These are phyloP conservation scores for Yarrowia keelungensis DNA, from an alignment of 805 yeast species.

Conservation along the genomic window DNA sequence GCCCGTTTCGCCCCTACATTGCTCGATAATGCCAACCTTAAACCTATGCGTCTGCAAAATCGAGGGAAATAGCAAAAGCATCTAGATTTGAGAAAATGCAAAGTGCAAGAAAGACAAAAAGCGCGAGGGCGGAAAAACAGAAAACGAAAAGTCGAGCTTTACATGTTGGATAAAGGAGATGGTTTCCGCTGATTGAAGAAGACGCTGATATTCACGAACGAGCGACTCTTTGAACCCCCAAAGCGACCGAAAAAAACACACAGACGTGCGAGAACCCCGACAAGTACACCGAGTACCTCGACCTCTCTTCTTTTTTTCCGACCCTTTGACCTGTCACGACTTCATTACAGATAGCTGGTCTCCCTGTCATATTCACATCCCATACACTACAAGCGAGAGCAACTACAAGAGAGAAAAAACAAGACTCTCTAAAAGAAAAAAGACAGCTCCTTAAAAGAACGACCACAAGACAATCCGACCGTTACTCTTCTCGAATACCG, in stretches of 20 bases:
- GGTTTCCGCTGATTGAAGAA: conserved; percentile 5
- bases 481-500: not conserved
- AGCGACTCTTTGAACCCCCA: too few species aligned
- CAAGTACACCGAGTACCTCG: not conserved
- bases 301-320: not conserved
- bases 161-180: conserved; percentile 14
- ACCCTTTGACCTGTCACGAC: not conserved
- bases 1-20: not conserved
- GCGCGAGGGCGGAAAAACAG: conserved; percentile 14
- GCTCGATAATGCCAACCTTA: conserved; percentile 14
- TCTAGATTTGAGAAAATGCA: not conserved
- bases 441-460: too few species aligned
- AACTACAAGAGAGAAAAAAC: too few species aligned
- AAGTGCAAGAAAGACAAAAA: conserved; percentile 5
- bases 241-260: too few species aligned
- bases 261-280: too few species aligned
- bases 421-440: too few species aligned
- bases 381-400: too few species aligned
- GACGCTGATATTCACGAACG: too few species aligned
- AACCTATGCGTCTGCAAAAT: not conserved
- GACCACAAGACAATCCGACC: not conserved
- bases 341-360: not conserved
- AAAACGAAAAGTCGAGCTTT: conserved; percentile 8
- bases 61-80: conserved; percentile 37
- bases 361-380: not conserved